These are phyloP conservation scores for Magnolia changhungtana DNA, from an alignment of 164 flowering plant genomes.

Conservation along the genomic window DNA sequence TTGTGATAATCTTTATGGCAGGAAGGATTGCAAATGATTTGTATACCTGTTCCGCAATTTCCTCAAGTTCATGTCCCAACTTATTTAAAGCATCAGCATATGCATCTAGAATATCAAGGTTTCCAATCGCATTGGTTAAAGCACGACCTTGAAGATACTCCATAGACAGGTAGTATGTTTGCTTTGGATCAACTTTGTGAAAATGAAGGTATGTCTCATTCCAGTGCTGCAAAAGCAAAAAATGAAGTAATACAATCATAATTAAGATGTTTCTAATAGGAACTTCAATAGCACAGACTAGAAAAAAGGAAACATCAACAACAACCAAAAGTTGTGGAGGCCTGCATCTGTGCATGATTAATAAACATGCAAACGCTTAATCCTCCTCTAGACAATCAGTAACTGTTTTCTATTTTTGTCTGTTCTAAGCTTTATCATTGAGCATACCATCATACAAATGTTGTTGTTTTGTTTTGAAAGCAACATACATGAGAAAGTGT, in stretches of 20 bases:
- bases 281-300: neutral
- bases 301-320: neutral
- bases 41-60: slow-evolving; percentile 73
- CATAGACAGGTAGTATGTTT: slow-evolving; percentile 93
- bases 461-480: neutral
- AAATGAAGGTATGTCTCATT: slow-evolving; percentile 82
- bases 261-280: neutral
- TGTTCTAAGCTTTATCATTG: no score
- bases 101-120: slow-evolving; percentile 61
- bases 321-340: no score
- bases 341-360: no score
- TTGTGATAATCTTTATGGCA: neutral
- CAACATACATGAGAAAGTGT: neutral
- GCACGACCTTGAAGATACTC: slow-evolving; percentile 97
- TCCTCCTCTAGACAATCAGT: no score
- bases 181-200: slow-evolving; percentile 88
- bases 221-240: slow-evolving; percentile 69
- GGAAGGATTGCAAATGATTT: neutral
- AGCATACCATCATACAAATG: no score
- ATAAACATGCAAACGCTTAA: no score
- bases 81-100: slow-evolving; percentile 81
- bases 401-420: no score
- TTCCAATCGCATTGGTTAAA: slow-evolving; percentile 88
- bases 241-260: neutral
- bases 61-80: slow-evolving; percentile 84